Base-by-base conservation (phyloP, 768 basidiomycete genomes). In the Fomitopsis serialis region DNA sequence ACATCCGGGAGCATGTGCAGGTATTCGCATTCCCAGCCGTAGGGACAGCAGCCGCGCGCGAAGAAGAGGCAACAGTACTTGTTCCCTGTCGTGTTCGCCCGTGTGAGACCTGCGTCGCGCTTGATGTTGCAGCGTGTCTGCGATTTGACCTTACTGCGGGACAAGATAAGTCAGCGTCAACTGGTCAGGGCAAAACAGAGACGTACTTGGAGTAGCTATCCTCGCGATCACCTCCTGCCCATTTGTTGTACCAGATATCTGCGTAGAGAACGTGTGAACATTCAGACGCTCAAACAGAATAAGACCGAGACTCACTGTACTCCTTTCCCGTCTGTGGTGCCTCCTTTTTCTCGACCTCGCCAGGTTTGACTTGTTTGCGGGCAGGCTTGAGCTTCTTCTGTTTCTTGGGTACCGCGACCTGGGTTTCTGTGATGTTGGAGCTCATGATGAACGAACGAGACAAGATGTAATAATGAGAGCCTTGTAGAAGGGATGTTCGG, bases 221-320 rank as follows among this genome's bases (percentile, higher is more conserved):
- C 68, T 98, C 97, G 27, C 92, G 82, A 68, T 99, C 97, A 52
- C 96, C 97, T 50, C 97, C 97, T n/a, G 97, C 97, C 96, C 96
- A 98, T 73, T 97, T 96, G 71, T 98, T 94, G 68, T 96, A 98
- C 96, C 97, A 99, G 48, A 96, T 89, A 70, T 99, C 90, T 89
- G 42, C 12, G 35, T 4, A 37, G 40, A 29, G 7, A 19, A 32
- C 51, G 11, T 48, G 58, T 59, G 11, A 32, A 32, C 58, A 32
- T 50, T 60, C 27, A 25, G 43, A 49, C 23, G 44, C 22, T 13
- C 52, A n/a, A n/a, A n/a, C n/a, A n/a, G n/a, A 54, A 36, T 52
- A n/a, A 25, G 43, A 25, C 32, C 48, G 11, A 55, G 36, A 81
- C 88, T 62, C 61, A 95, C 94, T 98, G 73, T 96, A 97, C 67